phyloP scores from a whole-genome alignment of 768 basidiomycete species.

The Paxillus rubicundulus region DNA sequence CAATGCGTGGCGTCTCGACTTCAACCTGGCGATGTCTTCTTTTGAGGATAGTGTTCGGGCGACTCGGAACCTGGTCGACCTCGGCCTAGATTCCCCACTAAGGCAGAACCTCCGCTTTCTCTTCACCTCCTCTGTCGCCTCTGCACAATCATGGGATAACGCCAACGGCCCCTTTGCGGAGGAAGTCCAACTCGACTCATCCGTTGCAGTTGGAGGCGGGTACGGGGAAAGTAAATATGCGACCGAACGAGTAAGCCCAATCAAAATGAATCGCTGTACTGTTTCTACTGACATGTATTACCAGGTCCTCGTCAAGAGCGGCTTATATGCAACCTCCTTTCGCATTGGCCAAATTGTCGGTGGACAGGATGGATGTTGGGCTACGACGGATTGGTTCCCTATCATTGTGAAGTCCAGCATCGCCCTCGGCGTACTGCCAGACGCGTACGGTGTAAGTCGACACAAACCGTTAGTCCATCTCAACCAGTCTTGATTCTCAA shows the following conservation, averaged over 20 bases:
- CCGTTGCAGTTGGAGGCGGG: conserved; percentile 38
- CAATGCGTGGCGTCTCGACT: conserved; percentile 46
- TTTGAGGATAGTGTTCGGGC: conserved; percentile 42
- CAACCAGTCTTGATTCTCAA: neutral
- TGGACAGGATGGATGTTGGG: conserved; percentile 42
- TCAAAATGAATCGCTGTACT: neutral
- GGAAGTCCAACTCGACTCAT: conserved; percentile 30
- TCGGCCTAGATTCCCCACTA: conserved; percentile 31
- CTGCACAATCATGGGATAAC: conserved; percentile 31
- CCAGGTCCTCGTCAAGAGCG: conserved; percentile 39
- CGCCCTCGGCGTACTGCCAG: conserved; percentile 26
- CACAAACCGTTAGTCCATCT: too few species aligned
- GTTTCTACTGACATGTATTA: neutral
- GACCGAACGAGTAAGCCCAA: conserved; percentile 34
- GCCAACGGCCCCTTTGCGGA: conserved; percentile 35
- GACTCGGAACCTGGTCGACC: conserved; percentile 35
- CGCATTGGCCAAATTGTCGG: conserved; percentile 49
- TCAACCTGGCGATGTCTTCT: conserved; percentile 40
- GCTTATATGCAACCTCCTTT: conserved; percentile 36
- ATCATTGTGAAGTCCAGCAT: conserved; percentile 38
- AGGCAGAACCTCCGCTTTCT: conserved; percentile 31
- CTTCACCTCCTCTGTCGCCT: conserved; percentile 42
- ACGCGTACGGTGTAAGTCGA: conserved; percentile 33
- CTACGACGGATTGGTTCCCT: conserved; percentile 46
- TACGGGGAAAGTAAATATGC: conserved; percentile 49